A percentile compares a stretch with the other conserved stretches of the same genome.
Evolutionary conservation across 78 protist species (phyloP).

Genomic region (Dictyostelium firmibasis): DNA sequence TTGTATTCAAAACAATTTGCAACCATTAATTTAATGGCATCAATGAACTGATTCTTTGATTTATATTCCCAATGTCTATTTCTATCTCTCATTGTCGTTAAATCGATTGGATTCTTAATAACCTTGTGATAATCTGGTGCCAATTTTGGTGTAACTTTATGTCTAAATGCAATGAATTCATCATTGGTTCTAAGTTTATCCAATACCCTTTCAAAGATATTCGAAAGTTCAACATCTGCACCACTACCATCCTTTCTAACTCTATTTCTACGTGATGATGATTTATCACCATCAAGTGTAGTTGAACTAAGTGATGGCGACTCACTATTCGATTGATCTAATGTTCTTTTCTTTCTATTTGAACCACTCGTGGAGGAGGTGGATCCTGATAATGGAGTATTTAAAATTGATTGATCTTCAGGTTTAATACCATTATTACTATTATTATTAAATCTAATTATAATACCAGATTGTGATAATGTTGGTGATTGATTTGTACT

Average conservation of each 20-base stretch:
- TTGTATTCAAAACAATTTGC: slow-evolving; percentile 58
- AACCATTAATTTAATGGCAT: slow-evolving; percentile 62
- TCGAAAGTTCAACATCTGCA: slow-evolving; percentile 74
- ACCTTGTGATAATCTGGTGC: slow-evolving; percentile 70
- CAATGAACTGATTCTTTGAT: slow-evolving; percentile 51
- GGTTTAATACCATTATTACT: neutral
- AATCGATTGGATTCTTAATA: slow-evolving; percentile 81
- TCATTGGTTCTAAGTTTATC: slow-evolving; percentile 33
- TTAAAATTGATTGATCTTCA: neutral
- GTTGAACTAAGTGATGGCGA: slow-evolving; percentile 27
- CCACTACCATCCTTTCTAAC: slow-evolving; percentile 80
- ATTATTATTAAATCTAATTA: neutral
- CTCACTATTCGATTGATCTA: neutral
- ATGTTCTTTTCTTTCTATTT: slow-evolving; percentile 20
- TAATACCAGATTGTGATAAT: neutral
- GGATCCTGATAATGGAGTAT: neutral
- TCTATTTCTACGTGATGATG: slow-evolving; percentile 59
- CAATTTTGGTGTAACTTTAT: slow-evolving; percentile 51
- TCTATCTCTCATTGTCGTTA: slow-evolving; percentile 69
- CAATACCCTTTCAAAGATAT: slow-evolving; percentile 68
- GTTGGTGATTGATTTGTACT: neutral
- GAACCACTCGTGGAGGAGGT: neutral
- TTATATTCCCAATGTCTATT: slow-evolving; percentile 72
- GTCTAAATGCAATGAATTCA: slow-evolving; percentile 52
- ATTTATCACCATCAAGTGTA: neutral